A percentile compares a stretch with the other conserved stretches of the same genome.
phyloP scores from a whole-genome alignment of 2,329 filamentous ascomycete genomes.

The Capronia epimyces region DNA sequence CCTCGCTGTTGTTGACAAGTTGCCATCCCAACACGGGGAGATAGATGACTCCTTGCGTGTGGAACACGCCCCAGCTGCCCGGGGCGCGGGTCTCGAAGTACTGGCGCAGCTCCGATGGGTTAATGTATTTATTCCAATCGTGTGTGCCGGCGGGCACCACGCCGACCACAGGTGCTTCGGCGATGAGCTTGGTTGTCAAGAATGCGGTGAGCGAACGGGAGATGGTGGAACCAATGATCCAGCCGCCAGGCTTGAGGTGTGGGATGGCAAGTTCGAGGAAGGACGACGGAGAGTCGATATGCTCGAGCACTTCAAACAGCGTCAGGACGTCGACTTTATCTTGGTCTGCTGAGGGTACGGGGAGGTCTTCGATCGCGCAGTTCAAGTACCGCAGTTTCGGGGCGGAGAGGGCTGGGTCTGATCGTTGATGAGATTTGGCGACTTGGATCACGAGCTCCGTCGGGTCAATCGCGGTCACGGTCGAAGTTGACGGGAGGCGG shows the following conservation, averaged over 20 bases:
- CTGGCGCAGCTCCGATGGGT: conserved; percentile 65
- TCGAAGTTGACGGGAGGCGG: conserved; percentile 38
- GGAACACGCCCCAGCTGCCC: conserved; percentile 48
- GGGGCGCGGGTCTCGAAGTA: conserved; percentile 36
- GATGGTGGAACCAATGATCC: conserved; percentile 89
- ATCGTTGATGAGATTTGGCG: conserved; percentile 67
- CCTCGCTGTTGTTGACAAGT: conserved; percentile 72
- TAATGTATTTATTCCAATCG: conserved; percentile 94
- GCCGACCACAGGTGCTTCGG: conserved; percentile 64
- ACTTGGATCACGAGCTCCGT: conserved; percentile 49
- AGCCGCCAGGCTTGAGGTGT: conserved; percentile 83
- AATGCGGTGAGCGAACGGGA: conserved; percentile 83
- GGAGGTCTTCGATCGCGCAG: conserved; percentile 67
- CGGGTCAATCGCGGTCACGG: conserved; percentile 44
- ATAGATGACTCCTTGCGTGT: conserved; percentile 75
- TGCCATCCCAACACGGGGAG: conserved; percentile 87
- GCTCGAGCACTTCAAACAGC: conserved; percentile 91
- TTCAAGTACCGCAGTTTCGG: conserved; percentile 67
- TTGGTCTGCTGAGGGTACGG: conserved; percentile 6
- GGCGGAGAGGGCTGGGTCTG: conserved; percentile 61
- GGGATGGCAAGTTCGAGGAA: conserved; percentile 68
- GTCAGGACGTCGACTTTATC: conserved; percentile 68
- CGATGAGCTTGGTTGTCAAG: conserved; percentile 85
- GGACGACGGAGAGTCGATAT: conserved; percentile 68
- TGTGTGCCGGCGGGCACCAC: conserved; percentile 92